These are phyloP conservation scores for Oryza meyeriana DNA, from an alignment of 176 grass and related monocot species.

Conservation along the genomic window DNA sequence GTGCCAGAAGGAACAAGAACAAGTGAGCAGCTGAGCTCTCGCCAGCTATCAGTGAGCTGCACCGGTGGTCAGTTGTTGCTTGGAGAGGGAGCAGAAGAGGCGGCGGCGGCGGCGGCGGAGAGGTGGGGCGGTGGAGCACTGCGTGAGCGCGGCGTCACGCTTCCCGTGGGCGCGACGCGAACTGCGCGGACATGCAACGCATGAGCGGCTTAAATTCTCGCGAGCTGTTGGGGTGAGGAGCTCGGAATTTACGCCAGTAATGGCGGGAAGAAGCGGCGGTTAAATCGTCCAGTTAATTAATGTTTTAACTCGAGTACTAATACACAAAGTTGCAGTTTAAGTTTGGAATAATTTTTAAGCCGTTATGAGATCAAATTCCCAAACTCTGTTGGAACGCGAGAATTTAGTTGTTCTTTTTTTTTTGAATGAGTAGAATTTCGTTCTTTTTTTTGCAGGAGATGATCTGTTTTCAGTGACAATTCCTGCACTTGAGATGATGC, in stretches of 20 bases:
- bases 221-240: slow-evolving; percentile 17
- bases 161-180: slow-evolving; percentile 30
- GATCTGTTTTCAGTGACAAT: too few species aligned
- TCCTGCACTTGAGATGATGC: too few species aligned
- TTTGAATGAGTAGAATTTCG: background rate
- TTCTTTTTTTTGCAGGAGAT: background rate
- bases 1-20: background rate
- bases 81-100: background rate
- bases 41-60: background rate
- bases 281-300: background rate
- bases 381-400: too few species aligned
- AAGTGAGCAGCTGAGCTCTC: background rate
- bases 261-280: background rate
- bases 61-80: background rate
- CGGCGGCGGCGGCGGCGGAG: background rate
- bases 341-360: background rate
- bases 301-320: background rate
- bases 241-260: slow-evolving; percentile 22
- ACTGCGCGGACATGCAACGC: slow-evolving; percentile 35
- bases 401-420: background rate
- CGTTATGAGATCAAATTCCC: too few species aligned
- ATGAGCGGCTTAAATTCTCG: slow-evolving; percentile 50
- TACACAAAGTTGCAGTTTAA: background rate
- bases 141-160: background rate
- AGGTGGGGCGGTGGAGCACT: background rate